Conservation (phyloP, 2,329 filamentous ascomycete genomes). For the Aspergillus ochraceoroseus region DNA sequence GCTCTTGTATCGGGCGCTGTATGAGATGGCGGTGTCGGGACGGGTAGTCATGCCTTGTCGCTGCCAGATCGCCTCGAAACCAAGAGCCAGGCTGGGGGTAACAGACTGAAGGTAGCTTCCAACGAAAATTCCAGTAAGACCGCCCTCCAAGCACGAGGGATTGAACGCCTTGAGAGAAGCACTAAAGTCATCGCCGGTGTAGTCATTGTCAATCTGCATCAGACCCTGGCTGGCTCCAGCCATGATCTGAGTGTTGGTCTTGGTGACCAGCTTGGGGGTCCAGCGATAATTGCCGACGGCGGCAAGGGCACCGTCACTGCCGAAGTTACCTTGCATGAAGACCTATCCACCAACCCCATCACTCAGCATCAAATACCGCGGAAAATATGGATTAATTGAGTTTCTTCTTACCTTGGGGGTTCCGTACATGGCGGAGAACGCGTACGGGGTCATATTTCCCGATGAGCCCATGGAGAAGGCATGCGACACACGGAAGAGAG, state of each 20-base stretch:
- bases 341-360: constrained; percentile 52
- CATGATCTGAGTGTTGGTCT: constrained; percentile 80
- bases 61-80: constrained; percentile 92
- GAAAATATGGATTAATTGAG: background rate
- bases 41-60: constrained; percentile 75
- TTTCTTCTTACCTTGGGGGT: constrained; percentile 70
- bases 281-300: constrained; percentile 93
- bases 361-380: constrained; percentile 5
- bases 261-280: constrained; percentile 73
- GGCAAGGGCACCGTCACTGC: constrained; percentile 83
- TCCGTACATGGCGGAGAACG: constrained; percentile 89
- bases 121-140: constrained; percentile 90
- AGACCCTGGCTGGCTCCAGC: constrained; percentile 74
- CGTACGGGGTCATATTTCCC: constrained; percentile 79
- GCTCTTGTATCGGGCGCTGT: constrained; percentile 85
- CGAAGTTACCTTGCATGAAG: constrained; percentile 91
- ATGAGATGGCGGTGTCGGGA: constrained; percentile 86
- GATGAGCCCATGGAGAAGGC: constrained; percentile 90
- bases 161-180: constrained; percentile 91
- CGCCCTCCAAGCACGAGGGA: constrained; percentile 88
- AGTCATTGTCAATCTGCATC: constrained; percentile 92
- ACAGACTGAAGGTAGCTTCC: constrained; percentile 92
- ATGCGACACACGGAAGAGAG: constrained; percentile 95
- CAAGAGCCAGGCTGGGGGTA: constrained; percentile 78
- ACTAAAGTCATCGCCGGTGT: constrained; percentile 87